These are phyloP conservation scores for Penicillium rolfsii DNA, from an alignment of 2,329 filamentous ascomycete species.

Conservation along the genomic window DNA sequence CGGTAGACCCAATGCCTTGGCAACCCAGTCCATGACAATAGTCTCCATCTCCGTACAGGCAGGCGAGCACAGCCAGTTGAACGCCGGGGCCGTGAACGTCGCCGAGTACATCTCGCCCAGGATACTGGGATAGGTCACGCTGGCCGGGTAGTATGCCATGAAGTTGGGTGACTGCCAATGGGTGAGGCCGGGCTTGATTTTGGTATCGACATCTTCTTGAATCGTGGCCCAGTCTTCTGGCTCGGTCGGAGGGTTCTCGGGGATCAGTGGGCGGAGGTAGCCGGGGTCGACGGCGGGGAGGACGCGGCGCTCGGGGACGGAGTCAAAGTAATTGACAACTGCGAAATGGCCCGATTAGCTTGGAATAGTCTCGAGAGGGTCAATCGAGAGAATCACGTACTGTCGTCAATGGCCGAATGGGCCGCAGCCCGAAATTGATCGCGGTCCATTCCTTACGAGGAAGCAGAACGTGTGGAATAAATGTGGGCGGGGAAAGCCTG, in stretches of 20 bases:
- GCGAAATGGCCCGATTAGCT: conserved; percentile 8
- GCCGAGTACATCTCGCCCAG: conserved; percentile 91
- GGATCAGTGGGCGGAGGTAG: conserved; percentile 80
- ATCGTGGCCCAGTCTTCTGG: conserved; percentile 75
- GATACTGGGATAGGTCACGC: conserved; percentile 78
- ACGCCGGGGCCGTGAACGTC: conserved; percentile 85
- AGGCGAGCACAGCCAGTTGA: conserved; percentile 96
- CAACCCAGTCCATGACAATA: conserved; percentile 89
- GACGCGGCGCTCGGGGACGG: conserved; percentile 69
- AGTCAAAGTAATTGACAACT: conserved; percentile 86
- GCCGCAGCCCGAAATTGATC: conserved; percentile 77
- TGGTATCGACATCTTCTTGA: conserved; percentile 77
- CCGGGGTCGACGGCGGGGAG: conserved; percentile 79
- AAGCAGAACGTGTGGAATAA: conserved; percentile 1
- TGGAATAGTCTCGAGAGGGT: not conserved
- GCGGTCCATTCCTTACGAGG: conserved; percentile 66
- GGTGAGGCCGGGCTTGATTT: conserved; percentile 89
- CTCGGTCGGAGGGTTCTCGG: conserved; percentile 67
- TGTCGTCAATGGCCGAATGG: conserved; percentile 78
- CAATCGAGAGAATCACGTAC: conserved; percentile 53
- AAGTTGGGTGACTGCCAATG: conserved; percentile 96
- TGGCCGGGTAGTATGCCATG: conserved; percentile 92
- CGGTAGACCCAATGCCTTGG: conserved; percentile 73
- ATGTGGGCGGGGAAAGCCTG: conserved; percentile 1
- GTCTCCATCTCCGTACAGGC: conserved; percentile 93